Base-by-base conservation (phyloP, 1,284 basidiomycete species). In the Neotropicomus parvogracilis region DNA sequence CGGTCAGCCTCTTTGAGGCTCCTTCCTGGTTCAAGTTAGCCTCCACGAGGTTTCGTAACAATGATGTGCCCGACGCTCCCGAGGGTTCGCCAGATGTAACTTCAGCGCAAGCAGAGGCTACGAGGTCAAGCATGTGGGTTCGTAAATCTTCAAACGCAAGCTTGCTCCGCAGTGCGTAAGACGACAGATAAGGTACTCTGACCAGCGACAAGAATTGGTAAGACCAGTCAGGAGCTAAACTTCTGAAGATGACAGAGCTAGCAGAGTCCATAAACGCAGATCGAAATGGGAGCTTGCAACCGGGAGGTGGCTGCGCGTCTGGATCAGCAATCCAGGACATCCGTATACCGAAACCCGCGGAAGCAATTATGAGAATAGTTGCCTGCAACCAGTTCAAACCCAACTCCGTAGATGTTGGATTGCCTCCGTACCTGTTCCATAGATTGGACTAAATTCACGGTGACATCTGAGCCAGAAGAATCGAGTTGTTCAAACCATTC, bases 401-500 rank as follows among this genome's bases (percentile, higher is more conserved):
- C 24, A 6, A 11, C 2, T 29, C 12, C 12, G 1, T 6, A 21
- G 12, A 31, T 16, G 6, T 14, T n/a, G 20, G 12, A 24, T 14
- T 36, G 12, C 13, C 6, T 36, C 53, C 53, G 28, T 35, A 68
- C 67, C 57, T 64, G 61, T 2, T 50, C 52, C 41, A 73, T 59
- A 39, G 63, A 52, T 14, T 64, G 59, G 4, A 59, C 21, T 8
- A 69, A 47, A 49, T 74, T 65, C 7, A 74, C 41, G 8, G 58
- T 17, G 33, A 46, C 44, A 21, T 60, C 44, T 38, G 49, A 20
- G 21, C 54, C 57, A 11, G 16, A 2, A 9, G n/a, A 13, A 14
- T 73, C 66, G 28, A 76, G 59, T 19, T 71, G 56, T 12, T 64
- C 56, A 48, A 76, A 73, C 72, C 77, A 77, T 51, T 75, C 71